A percentile compares a stretch with the other conserved stretches of the same genome.
These are phyloP conservation scores for Dioscorea cayenensis DNA, from an alignment of 116 monocot genomes.

Conservation along the genomic window DNA sequence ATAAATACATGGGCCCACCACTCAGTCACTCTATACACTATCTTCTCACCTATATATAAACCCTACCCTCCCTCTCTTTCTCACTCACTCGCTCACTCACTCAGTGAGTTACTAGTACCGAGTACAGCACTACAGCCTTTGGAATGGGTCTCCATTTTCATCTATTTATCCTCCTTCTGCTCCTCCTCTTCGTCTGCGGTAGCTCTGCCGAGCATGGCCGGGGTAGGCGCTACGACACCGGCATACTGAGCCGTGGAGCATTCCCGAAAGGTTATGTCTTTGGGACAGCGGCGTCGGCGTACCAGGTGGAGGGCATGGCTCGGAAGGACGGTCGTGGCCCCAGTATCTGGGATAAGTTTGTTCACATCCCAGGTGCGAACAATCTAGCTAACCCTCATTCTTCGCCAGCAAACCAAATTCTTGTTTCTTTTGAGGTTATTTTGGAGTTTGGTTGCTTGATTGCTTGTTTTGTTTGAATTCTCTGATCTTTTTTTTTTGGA, in stretches of 20 bases:
- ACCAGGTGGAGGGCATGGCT: slow-evolving; percentile 77
- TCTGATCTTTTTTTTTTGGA: not conserved
- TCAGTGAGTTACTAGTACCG: too few species aligned
- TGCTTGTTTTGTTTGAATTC: not conserved
- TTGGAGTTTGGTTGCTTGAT: not conserved
- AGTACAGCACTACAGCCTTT: too few species aligned
- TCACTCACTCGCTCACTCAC: too few species aligned
- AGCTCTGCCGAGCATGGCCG: not conserved
- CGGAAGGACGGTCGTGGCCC: slow-evolving; percentile 53
- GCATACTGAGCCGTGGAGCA: slow-evolving; percentile 31
- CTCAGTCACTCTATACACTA: too few species aligned
- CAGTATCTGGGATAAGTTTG: slow-evolving; percentile 66
- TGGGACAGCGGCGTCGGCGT: slow-evolving; percentile 77
- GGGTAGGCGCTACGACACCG: slow-evolving; percentile 2
- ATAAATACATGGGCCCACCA: too few species aligned
- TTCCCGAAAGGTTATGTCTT: slow-evolving; percentile 64
- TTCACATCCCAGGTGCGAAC: slow-evolving; percentile 37
- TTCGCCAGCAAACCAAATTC: not conserved
- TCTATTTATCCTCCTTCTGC: not conserved
- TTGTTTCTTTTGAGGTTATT: not conserved
- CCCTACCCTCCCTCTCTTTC: too few species aligned
- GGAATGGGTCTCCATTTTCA: not conserved
- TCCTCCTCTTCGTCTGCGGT: not conserved
- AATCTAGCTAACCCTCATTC: not conserved
- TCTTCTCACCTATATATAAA: too few species aligned